These are phyloP conservation scores for Trichoderma guizhouense DNA, from an alignment of 2,329 filamentous ascomycete genomes.

Conservation along the genomic window DNA sequence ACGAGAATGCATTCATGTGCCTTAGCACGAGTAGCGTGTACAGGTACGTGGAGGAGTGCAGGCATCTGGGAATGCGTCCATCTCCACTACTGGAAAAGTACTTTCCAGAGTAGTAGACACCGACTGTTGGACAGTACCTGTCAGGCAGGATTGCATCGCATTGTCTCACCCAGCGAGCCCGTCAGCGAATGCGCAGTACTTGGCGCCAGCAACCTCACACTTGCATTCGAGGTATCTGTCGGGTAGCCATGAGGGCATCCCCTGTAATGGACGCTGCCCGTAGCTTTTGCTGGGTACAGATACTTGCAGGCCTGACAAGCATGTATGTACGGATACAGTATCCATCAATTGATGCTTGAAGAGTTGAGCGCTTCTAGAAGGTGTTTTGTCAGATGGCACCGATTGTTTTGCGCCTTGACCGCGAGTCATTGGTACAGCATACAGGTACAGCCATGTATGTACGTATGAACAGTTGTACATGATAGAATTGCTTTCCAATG, in stretches of 20 bases:
- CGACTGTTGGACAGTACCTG: background rate
- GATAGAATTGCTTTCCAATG: background rate
- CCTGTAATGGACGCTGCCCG: background rate
- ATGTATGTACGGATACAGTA: background rate
- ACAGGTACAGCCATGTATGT: background rate
- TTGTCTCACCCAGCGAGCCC: background rate
- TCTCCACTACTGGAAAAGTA: background rate
- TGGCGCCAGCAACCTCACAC: background rate
- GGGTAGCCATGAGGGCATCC: constrained; percentile 1
- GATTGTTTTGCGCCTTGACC: background rate
- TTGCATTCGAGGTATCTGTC: background rate
- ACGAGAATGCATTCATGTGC: background rate
- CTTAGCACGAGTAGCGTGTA: constrained; percentile 1
- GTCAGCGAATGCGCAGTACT: background rate
- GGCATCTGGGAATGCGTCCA: background rate
- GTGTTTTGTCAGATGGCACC: background rate
- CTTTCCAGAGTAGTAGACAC: constrained; percentile 1
- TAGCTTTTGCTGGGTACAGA: background rate
- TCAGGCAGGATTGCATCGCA: constrained; percentile 8
- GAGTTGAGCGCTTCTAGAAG: constrained; percentile 7
- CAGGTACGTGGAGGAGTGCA: background rate
- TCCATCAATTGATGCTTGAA: background rate
- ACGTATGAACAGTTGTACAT: background rate
- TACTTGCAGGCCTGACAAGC: background rate
- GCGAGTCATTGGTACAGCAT: background rate